Percentiles rank a stretch among this genome's conserved stretches.
These are phyloP conservation scores for Perilla frutescens DNA, from an alignment of 257 asterid species.

Conservation along the genomic window DNA sequence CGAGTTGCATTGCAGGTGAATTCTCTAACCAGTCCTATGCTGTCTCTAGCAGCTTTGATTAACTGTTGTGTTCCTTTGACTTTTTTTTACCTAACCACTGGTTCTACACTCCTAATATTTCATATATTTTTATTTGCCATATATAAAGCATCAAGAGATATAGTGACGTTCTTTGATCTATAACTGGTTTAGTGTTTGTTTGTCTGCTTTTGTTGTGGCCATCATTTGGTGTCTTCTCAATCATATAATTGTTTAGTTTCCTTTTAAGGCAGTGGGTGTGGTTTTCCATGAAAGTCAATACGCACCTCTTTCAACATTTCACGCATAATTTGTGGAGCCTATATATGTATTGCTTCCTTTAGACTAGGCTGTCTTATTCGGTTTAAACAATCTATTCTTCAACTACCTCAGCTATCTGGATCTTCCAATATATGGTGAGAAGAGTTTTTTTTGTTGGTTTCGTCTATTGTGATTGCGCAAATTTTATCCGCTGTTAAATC, in stretches of 20 bases:
- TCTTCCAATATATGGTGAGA: not conserved
- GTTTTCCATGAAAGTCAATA: not conserved
- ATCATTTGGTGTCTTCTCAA: not conserved
- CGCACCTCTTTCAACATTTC: not conserved
- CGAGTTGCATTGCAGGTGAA: constrained; percentile 84
- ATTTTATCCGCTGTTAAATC: not conserved
- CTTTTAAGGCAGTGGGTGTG: not conserved
- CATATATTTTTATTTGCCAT: not conserved
- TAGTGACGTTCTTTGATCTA: constrained; percentile 13
- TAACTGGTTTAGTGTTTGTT: not conserved
- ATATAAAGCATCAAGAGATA: not conserved
- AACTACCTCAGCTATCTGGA: constrained; percentile 18
- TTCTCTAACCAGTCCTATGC: constrained; percentile 27
- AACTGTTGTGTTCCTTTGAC: not conserved
- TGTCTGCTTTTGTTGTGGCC: constrained; percentile 7
- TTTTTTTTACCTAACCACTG: not conserved
- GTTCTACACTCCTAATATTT: not conserved
- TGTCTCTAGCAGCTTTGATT: constrained; percentile 16
- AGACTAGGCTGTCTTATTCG: not conserved
- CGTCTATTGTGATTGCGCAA: not conserved
- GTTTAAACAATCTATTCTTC: not conserved
- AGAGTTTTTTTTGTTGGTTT: not conserved
- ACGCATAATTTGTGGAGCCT: not conserved
- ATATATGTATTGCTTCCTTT: not conserved
- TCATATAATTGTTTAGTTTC: constrained; percentile 1